Evolutionary conservation across 2,329 filamentous ascomycete species (phyloP), one percentile per base, ranked within the genome.

Genomic region (Aspergillus bombycis): DNA sequence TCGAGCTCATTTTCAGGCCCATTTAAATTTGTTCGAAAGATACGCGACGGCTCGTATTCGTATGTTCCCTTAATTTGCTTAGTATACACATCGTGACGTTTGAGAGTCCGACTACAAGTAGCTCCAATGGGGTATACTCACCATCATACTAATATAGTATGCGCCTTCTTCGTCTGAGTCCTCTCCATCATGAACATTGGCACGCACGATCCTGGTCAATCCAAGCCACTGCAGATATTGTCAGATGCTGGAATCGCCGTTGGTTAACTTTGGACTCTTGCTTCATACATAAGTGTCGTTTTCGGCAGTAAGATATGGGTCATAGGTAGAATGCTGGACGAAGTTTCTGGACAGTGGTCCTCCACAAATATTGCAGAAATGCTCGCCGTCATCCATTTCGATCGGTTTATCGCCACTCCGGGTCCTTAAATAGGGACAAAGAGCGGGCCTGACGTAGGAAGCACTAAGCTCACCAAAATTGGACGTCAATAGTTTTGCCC

Each of bases 351-450:
- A 46, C 10, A 64, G 26, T 6, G 60, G 63, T 1, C 60, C 63
- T 3, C 56, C 60, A 12, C 60, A 62, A 7, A 65, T 53, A 28
- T 32, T 60, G 28, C 63, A 65, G 21, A 57, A 30, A 45, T 16
- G n/a, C n/a, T 60, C 52, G 19, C 48, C 23, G 1, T 21, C 19
- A 12, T 46, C n/a, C 43, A 46, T 46, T 23, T 46, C 23, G 3
- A 4, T 23, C 4, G 11, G 19, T 2, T 12, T 1, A 4, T 8
- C 10, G 10, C n/a, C 43, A 23, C 43, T 9, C 7, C n/a, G 19
- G 8, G 4, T 19, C 16, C 19, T 2, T n/a, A 10, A 41, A 19
- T 4, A 16, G 6, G 14, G 14, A 38, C 3, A 6, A 41, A 2
- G 10, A 21, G 43, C 21, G n/a, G 6, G 11, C n/a, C 11, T 14